Conservation (phyloP, 2,329 filamentous ascomycete genomes). For the Ophiocordyceps unilateralis region DNA sequence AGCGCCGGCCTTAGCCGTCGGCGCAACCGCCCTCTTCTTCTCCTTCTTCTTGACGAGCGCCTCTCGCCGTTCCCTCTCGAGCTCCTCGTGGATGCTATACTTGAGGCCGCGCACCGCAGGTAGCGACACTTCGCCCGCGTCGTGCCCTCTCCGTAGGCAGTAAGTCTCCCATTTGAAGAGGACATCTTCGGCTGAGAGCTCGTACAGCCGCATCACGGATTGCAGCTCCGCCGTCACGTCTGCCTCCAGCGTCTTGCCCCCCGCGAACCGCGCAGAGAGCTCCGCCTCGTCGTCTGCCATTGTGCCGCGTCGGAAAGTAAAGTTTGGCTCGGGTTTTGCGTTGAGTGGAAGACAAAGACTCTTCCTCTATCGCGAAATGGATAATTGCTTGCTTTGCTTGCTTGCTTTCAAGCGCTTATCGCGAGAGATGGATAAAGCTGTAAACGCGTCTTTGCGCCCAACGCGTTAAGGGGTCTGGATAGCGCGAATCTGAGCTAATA, state of each 20-base stretch:
- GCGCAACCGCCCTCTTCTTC: constrained; percentile 49
- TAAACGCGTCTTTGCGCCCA: too few species aligned
- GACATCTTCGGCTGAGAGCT: constrained; percentile 65
- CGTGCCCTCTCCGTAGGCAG: constrained; percentile 80
- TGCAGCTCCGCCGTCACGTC: constrained; percentile 70
- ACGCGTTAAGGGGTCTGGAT: too few species aligned
- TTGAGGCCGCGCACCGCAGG: constrained; percentile 64
- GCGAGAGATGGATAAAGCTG: too few species aligned
- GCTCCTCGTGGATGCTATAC: constrained; percentile 64
- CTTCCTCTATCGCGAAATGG: too few species aligned
- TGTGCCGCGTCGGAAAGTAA: constrained; percentile 2
- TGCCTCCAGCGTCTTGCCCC: constrained; percentile 38
- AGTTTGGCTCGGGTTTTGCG: too few species aligned
- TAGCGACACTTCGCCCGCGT: constrained; percentile 52
- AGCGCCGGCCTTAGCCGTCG: constrained; percentile 19
- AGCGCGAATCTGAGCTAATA: too few species aligned
- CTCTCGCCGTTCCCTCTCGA: constrained; percentile 60
- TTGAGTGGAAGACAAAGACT: too few species aligned
- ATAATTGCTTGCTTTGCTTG: too few species aligned
- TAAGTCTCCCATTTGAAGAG: constrained; percentile 99
- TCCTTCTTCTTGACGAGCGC: constrained; percentile 43
- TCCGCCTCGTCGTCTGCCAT: constrained; percentile 19
- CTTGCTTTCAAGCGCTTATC: too few species aligned
- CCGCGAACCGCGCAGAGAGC: constrained; percentile 18
- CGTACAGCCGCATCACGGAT: constrained; percentile 74